Conservation (phyloP, 805 yeast genomes). For the Ogataea naganishii region DNA sequence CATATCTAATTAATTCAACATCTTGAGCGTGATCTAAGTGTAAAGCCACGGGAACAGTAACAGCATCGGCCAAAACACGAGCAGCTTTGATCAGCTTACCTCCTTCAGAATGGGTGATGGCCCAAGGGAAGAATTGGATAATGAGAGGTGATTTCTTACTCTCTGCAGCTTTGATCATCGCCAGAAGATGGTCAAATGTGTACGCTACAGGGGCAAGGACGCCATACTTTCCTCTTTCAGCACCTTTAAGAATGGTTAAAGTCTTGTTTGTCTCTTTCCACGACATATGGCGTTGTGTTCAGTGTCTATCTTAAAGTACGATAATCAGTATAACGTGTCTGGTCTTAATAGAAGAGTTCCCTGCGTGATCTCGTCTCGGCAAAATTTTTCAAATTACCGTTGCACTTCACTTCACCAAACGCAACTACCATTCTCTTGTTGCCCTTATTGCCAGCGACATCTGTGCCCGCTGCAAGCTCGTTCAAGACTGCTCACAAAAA, state of each 20-base stretch:
- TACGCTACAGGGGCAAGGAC: conserved; percentile 27
- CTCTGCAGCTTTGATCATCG: conserved; percentile 28
- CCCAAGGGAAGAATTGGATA: conserved; percentile 29
- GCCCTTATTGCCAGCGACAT: no score
- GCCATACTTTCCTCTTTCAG: conserved; percentile 23
- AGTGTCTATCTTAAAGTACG: no score
- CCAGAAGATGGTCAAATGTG: conserved; percentile 25
- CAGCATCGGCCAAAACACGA: conserved; percentile 16
- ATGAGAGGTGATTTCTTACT: conserved; percentile 23
- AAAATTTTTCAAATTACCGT: no score
- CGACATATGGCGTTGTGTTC: no score
- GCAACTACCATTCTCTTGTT: no score
- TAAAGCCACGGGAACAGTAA: conserved; percentile 27
- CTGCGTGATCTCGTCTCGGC: no score
- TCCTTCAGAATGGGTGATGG: conserved; percentile 22
- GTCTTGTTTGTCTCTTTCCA: conserved; percentile 19
- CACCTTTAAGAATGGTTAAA: conserved; percentile 19
- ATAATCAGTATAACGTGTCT: no score
- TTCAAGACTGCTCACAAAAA: no score
- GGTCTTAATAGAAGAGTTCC: no score
- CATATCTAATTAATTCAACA: conserved; percentile 18
- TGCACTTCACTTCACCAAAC: no score
- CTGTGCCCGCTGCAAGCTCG: no score
- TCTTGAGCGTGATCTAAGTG: conserved; percentile 29
- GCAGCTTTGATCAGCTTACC: conserved; percentile 21